Conservation (phyloP, 495 filamentous ascomycete genomes). For the Aspergillus avenaceus region DNA sequence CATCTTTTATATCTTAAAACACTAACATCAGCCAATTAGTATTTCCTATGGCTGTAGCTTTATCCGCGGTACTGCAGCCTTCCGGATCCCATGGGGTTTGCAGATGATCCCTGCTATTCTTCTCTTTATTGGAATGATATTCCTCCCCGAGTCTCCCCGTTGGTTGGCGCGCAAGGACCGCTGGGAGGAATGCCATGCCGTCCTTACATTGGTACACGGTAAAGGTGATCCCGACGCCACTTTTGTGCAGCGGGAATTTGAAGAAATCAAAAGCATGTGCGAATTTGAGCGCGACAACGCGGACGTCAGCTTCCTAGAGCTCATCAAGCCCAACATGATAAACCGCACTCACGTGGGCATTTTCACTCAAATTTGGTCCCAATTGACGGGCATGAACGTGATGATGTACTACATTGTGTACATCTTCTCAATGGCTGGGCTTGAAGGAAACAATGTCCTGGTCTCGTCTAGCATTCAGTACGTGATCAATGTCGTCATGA, state of each 20-base stretch:
- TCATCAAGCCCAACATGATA: slow-evolving; percentile 68
- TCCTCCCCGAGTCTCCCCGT: slow-evolving; percentile 72
- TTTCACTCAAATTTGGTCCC: slow-evolving; percentile 81
- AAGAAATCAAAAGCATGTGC: slow-evolving; percentile 65
- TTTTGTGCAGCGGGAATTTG: slow-evolving; percentile 60
- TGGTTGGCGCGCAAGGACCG: slow-evolving; percentile 73
- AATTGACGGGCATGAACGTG: slow-evolving; percentile 81
- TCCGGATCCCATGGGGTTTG: slow-evolving; percentile 72
- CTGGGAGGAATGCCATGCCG: slow-evolving; percentile 64
- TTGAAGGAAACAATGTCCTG: slow-evolving; percentile 55
- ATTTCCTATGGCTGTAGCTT: slow-evolving; percentile 22
- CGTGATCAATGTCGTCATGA: slow-evolving; percentile 54
- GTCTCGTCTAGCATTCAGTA: slow-evolving; percentile 71
- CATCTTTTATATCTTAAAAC: no score
- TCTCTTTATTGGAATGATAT: slow-evolving; percentile 56
- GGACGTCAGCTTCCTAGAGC: slow-evolving; percentile 63
- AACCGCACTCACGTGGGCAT: slow-evolving; percentile 71
- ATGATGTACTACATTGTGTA: slow-evolving; percentile 72
- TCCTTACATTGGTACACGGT: slow-evolving; percentile 64
- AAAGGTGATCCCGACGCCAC: slow-evolving; percentile 58
- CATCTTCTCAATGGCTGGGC: slow-evolving; percentile 69
- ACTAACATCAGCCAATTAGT: neutral
- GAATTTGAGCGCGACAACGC: slow-evolving; percentile 63
- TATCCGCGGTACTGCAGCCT: slow-evolving; percentile 48
- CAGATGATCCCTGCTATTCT: slow-evolving; percentile 69